Base-by-base conservation (phyloP, 2,329 filamentous ascomycete genomes). In the Neonectria coccinea region DNA sequence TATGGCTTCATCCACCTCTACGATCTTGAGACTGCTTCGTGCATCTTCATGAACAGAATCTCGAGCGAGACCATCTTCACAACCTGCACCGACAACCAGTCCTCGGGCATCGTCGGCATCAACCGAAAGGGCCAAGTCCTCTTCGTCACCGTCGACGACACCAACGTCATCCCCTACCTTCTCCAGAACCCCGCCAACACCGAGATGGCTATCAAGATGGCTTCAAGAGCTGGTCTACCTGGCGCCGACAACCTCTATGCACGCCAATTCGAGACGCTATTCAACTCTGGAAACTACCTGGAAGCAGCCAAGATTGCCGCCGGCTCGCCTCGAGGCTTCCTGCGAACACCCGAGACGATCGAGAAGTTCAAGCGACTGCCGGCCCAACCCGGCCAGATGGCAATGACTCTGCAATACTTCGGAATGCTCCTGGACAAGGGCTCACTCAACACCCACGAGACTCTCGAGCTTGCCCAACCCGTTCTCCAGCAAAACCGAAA, bases 41-140 rank as follows among this genome's bases (percentile, higher is more conserved):
- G 93, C 79, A 96, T 99, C 78, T 99, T 97, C 88, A 97, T 99
- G 94, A 99, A 99, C 86, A 92, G 97, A 74, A 99, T 99, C 76
- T 99, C 96, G 36, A 97, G 94, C 84, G 96, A 99, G 78, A 99
- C 96, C 27, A 98, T 99, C 78, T 99, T 99, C 83, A 97, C 95
- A 27, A 97, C 94, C 20, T 91, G 93, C 51, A 84, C 90, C 39
- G 96, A 99, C 78, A 87, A 88, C 59, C 90, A 94, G 22, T 97
- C 93, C 18, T 89, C 91, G 50, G 97, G 97, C 73, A 91, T 99
- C 67, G 88, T 99, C 57, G 94, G 93, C 73, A 95, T 99, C 78
- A 99, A 99, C 84, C 91, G 97, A 76, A 97, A 97, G 84, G 97
- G 96, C 68, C 96, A 99, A 81, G 94, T 98, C 51, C 87, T 99